phyloP scores from a whole-genome alignment of 306 rosid genomes.

The Vicia faba region DNA sequence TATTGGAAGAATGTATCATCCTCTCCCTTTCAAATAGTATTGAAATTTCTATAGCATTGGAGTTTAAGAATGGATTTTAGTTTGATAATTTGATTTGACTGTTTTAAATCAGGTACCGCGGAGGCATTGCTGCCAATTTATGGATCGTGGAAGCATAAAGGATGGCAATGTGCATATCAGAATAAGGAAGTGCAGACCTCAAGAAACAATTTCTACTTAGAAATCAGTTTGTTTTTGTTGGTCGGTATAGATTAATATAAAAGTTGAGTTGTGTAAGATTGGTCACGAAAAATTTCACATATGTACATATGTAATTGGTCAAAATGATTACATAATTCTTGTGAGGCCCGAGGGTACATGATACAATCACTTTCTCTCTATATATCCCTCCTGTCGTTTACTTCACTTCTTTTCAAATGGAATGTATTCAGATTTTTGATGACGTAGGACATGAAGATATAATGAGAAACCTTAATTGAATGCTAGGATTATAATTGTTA shows the following conservation, averaged over 20 bases:
- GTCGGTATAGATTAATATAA: conserved; percentile 18
- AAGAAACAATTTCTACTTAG: conserved; percentile 60
- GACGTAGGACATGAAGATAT: neutral
- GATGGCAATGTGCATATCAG: conserved; percentile 53
- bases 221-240: conserved; percentile 30
- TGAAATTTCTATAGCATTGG: conserved; percentile 6
- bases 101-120: conserved; percentile 59
- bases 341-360: too few relatives aligned
- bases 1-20: conserved; percentile 65
- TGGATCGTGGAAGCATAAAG: conserved; percentile 51
- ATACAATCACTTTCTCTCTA: too few relatives aligned
- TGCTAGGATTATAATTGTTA: neutral
- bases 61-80: conserved; percentile 15
- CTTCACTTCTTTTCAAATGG: neutral
- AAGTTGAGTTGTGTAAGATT: conserved; percentile 34
- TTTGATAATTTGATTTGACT: conserved; percentile 41
- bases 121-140: conserved; percentile 76
- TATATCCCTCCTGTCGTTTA: too few relatives aligned
- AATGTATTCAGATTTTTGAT: neutral
- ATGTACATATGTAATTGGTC: conserved; percentile 42
- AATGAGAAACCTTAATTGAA: neutral
- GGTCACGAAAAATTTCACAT: conserved; percentile 23
- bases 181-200: conserved; percentile 71
- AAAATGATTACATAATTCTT: conserved; percentile 15
- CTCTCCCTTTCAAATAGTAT: conserved; percentile 15